phyloP scores from a whole-genome alignment of 2,329 filamentous ascomycete species.

The Diaporthe sp. region DNA sequence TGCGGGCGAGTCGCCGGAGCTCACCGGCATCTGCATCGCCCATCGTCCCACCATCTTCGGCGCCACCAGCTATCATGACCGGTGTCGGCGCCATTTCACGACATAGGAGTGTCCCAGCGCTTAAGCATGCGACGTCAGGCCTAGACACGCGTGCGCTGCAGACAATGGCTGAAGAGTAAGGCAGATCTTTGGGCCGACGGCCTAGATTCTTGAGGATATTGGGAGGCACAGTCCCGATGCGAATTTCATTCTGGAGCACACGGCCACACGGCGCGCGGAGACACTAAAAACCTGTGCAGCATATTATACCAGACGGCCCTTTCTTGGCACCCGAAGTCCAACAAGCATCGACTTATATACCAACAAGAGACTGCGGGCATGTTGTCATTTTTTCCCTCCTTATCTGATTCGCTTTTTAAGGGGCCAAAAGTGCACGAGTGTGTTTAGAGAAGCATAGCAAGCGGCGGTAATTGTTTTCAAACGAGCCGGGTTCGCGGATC shows the following conservation, averaged over 20 bases:
- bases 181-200: background rate
- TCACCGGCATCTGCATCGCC: conserved; percentile 35
- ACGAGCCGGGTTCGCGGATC: background rate
- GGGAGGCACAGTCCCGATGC: background rate
- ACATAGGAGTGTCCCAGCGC: conserved; percentile 28
- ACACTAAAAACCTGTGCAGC: background rate
- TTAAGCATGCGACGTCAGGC: conserved; percentile 37
- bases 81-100: conserved; percentile 17
- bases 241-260: background rate
- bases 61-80: conserved; percentile 36
- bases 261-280: background rate
- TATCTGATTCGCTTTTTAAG: background rate
- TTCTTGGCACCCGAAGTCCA: background rate
- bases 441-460: conserved; percentile 26
- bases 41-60: conserved; percentile 27
- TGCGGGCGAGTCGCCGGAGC: conserved; percentile 37
- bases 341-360: conserved; percentile 4
- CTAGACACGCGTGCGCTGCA: conserved; percentile 35
- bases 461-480: conserved; percentile 10
- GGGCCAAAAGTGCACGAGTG: conserved; percentile 5
- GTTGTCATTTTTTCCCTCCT: background rate
- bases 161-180: conserved; percentile 38
- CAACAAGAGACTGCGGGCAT: background rate
- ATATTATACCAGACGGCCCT: conserved; percentile 21
- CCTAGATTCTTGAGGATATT: background rate